A percentile compares a stretch with the other conserved stretches of the same genome.
Conservation (phyloP, 495 filamentous ascomycete genomes). For the Pyronema domesticum region DNA sequence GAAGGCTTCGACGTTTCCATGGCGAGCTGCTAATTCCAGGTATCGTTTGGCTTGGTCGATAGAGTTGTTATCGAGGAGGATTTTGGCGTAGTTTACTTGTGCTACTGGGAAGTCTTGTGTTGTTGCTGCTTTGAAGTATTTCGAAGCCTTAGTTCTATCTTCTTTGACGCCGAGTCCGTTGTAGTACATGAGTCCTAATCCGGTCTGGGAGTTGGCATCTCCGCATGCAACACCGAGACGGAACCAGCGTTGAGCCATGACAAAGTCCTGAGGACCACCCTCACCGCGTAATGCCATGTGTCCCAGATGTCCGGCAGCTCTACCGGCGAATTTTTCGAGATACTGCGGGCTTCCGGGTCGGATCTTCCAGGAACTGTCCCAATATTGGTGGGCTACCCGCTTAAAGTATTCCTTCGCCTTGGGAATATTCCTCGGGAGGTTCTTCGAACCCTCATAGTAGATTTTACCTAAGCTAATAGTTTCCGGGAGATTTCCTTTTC, state of each 20-base stretch:
- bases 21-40: constrained; percentile 81
- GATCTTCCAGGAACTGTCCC: constrained; percentile 51
- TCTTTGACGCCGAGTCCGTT: constrained; percentile 63
- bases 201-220: constrained; percentile 72
- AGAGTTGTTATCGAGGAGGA: constrained; percentile 84
- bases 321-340: constrained; percentile 69
- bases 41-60: constrained; percentile 55
- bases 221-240: constrained; percentile 57
- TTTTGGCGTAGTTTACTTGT: constrained; percentile 62
- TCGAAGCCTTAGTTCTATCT: constrained; percentile 54
- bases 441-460: constrained; percentile 74
- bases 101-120: constrained; percentile 71
- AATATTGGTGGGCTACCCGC: constrained; percentile 66
- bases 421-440: constrained; percentile 51
- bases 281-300: constrained; percentile 88
- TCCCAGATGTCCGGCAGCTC: constrained; percentile 79
- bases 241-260: constrained; percentile 70
- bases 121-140: constrained; percentile 66
- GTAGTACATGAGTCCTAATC: constrained; percentile 71
- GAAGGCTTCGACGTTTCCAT: constrained; percentile 77
- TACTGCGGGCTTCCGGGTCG: constrained; percentile 28
- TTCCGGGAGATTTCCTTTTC: constrained; percentile 83
- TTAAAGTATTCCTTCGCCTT: constrained; percentile 70
- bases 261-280: constrained; percentile 62
- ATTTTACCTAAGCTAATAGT: constrained; percentile 76